These are phyloP conservation scores for Aureobasidium subglaciale DNA, from an alignment of 2,329 filamentous ascomycete genomes.

Conservation along the genomic window DNA sequence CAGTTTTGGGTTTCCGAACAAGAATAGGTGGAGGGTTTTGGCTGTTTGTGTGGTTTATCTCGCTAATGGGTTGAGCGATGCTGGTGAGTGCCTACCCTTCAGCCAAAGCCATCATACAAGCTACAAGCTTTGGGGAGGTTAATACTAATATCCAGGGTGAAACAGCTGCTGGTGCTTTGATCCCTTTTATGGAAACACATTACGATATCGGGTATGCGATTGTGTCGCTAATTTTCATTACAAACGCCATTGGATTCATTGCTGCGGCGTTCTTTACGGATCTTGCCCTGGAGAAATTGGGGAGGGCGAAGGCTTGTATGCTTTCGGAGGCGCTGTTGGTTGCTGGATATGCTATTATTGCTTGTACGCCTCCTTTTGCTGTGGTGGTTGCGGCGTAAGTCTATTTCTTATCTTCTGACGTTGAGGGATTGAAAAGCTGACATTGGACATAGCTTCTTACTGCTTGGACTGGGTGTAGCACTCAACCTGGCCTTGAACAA, in stretches of 20 bases:
- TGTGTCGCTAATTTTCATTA: slow-evolving; percentile 75
- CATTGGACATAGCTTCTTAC: slow-evolving; percentile 51
- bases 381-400: slow-evolving; percentile 49
- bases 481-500: slow-evolving; percentile 50
- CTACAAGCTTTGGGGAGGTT: background rate
- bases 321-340: slow-evolving; percentile 51
- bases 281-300: slow-evolving; percentile 53
- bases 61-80: slow-evolving; percentile 63
- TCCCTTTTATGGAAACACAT: slow-evolving; percentile 71
- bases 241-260: slow-evolving; percentile 71
- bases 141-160: background rate
- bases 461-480: slow-evolving; percentile 51
- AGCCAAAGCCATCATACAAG: no score
- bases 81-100: slow-evolving; percentile 7
- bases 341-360: slow-evolving; percentile 57
- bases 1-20: slow-evolving; percentile 50
- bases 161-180: slow-evolving; percentile 61
- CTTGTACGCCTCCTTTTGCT: slow-evolving; percentile 62
- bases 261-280: slow-evolving; percentile 64
- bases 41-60: slow-evolving; percentile 60
- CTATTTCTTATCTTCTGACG: background rate
- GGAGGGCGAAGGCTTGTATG: slow-evolving; percentile 58
- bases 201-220: slow-evolving; percentile 71
- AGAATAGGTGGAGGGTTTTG: slow-evolving; percentile 64
- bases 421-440: background rate